phyloP scores from a whole-genome alignment of 768 basidiomycete species.

The Suillus americanus region DNA sequence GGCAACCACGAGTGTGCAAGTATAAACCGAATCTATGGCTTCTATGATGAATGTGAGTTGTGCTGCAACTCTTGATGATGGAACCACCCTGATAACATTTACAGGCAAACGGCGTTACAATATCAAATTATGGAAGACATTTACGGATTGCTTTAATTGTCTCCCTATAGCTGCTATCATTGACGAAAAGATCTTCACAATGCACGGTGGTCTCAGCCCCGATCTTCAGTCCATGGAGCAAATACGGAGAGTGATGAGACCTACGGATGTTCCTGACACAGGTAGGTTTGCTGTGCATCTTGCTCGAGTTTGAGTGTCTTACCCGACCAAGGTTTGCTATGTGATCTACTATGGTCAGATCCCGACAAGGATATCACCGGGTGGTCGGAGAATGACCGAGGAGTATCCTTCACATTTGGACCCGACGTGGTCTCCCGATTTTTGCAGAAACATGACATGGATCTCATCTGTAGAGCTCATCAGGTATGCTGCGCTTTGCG shows the following conservation, averaged over 20 bases:
- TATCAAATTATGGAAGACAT: conserved; percentile 99
- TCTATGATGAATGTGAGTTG: conserved; percentile 97
- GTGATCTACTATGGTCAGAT: conserved; percentile 98
- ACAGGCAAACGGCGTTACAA: conserved; percentile 99
- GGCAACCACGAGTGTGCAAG: conserved; percentile 99
- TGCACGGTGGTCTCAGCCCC: conserved; percentile 97
- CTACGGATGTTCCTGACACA: conserved; percentile 98
- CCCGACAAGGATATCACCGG: conserved; percentile 99
- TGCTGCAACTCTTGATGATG: not conserved
- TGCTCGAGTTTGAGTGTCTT: not conserved
- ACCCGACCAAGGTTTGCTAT: conserved; percentile 69
- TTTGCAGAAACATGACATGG: conserved; percentile 99
- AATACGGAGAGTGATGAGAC: conserved; percentile 98
- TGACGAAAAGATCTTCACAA: conserved; percentile 99
- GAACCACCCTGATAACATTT: conserved; percentile 15
- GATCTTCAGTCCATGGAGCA: conserved; percentile 99
- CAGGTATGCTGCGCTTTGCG: conserved; percentile 58
- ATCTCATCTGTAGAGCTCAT: conserved; percentile 97
- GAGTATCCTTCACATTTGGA: conserved; percentile 98
- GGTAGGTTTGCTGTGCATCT: conserved; percentile 48
- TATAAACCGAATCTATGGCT: conserved; percentile 99
- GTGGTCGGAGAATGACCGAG: conserved; percentile 99
- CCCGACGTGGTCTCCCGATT: conserved; percentile 98
- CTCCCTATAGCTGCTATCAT: conserved; percentile 99
- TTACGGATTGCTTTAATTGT: conserved; percentile 99